phyloP scores from a whole-genome alignment of 1,284 basidiomycete species.

The Apiotrichum siamense region DNA sequence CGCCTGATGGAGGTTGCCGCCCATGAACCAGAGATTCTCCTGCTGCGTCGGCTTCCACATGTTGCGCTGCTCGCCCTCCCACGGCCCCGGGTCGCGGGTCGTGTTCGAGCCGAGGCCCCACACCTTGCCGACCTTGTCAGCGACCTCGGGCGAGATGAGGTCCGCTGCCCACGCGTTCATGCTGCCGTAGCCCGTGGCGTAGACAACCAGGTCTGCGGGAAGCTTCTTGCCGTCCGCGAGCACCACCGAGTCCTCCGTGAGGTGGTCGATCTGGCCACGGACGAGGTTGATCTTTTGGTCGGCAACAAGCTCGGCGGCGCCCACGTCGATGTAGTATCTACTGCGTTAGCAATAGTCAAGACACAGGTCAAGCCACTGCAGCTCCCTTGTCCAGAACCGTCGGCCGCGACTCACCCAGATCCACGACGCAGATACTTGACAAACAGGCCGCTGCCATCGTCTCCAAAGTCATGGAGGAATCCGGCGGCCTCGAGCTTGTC shows the following conservation, averaged over 20 bases:
- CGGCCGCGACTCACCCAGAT: too few relatives aligned
- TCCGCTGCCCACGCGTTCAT: slow-evolving; percentile 16
- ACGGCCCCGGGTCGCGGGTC: slow-evolving; percentile 14
- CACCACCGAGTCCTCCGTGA: slow-evolving; percentile 16
- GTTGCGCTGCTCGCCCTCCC: slow-evolving; percentile 19
- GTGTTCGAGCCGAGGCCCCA: slow-evolving; percentile 17
- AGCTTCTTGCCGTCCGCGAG: slow-evolving; percentile 8
- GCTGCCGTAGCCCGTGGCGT: slow-evolving; percentile 17
- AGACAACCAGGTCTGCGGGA: slow-evolving; percentile 15
- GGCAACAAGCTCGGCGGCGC: slow-evolving; percentile 19
- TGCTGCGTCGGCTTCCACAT: slow-evolving; percentile 17
- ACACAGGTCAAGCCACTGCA: too few relatives aligned
- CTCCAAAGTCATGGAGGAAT: slow-evolving; percentile 24
- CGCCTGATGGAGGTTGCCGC: slow-evolving; percentile 17
- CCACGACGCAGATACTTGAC: slow-evolving; percentile 19
- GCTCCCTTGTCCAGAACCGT: too few relatives aligned
- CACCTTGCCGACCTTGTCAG: slow-evolving; percentile 15
- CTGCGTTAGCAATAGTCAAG: neutral
- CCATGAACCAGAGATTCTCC: slow-evolving; percentile 14
- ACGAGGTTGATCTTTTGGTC: slow-evolving; percentile 23
- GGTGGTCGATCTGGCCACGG: slow-evolving; percentile 19
- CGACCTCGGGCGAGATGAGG: slow-evolving; percentile 14
- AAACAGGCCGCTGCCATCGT: slow-evolving; percentile 17
- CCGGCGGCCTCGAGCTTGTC: slow-evolving; percentile 14
- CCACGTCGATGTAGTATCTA: slow-evolving; percentile 21